phyloP scores from a whole-genome alignment of 345 rosid species.

The Citrus hindsii region DNA sequence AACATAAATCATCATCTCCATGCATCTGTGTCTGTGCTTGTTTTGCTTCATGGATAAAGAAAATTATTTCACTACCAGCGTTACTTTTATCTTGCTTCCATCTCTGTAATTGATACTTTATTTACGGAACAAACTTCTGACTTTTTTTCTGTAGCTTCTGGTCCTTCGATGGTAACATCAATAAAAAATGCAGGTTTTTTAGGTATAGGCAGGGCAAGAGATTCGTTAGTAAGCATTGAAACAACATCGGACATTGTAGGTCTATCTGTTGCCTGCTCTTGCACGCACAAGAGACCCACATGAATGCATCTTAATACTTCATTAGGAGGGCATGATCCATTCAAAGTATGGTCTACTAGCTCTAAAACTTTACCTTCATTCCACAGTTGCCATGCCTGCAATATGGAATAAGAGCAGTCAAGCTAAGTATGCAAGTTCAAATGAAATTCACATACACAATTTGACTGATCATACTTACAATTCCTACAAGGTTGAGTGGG shows the following conservation, averaged over 20 bases:
- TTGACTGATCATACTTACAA: background rate
- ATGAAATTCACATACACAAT: background rate
- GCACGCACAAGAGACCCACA: conserved; percentile 7
- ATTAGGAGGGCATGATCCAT: background rate
- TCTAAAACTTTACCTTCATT: background rate
- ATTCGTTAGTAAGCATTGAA: conserved; percentile 6
- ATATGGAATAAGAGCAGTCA: no score
- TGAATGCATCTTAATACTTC: conserved; percentile 5
- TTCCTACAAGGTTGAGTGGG: conserved; percentile 14
- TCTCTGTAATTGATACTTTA: background rate
- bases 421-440: no score
- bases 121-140: background rate
- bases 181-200: conserved; percentile 16
- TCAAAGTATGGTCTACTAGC: background rate
- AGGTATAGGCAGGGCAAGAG: background rate
- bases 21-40: no score
- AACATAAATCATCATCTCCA: background rate
- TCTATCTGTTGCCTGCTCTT: conserved; percentile 10
- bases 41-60: no score
- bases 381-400: background rate
- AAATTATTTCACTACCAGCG: no score
- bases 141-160: background rate
- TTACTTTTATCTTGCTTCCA: background rate
- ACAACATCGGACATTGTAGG: conserved; percentile 11
- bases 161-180: background rate